A percentile compares a stretch with the other conserved stretches of the same genome.
phyloP scores from a whole-genome alignment of 805 yeast species.

The Ogataea paradorogensis region DNA sequence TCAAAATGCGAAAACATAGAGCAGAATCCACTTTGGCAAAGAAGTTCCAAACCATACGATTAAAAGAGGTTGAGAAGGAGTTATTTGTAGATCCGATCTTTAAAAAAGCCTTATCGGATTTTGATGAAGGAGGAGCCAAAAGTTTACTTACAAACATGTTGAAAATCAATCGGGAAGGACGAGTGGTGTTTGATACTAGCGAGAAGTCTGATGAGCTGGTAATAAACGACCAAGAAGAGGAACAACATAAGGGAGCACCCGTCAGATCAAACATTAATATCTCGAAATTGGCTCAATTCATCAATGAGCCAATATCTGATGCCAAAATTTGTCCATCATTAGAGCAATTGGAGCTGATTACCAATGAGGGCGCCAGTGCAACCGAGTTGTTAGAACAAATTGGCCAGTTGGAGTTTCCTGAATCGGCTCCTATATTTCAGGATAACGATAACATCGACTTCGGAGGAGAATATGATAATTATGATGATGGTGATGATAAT shows the following conservation, averaged over 20 bases:
- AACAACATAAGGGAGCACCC: background rate
- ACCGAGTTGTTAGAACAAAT: constrained; percentile 26
- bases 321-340: constrained; percentile 69
- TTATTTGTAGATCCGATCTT: constrained; percentile 54
- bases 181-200: constrained; percentile 50
- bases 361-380: constrained; percentile 28
- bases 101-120: constrained; percentile 52
- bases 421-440: constrained; percentile 16
- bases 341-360: constrained; percentile 45
- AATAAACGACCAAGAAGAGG: constrained; percentile 12
- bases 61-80: constrained; percentile 49
- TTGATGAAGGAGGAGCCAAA: constrained; percentile 64
- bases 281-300: constrained; percentile 8
- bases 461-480: constrained; percentile 24
- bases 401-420: constrained; percentile 22
- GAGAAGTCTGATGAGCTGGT: constrained; percentile 22
- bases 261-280: constrained; percentile 7
- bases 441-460: constrained; percentile 21
- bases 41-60: constrained; percentile 38
- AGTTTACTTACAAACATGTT: constrained; percentile 49
- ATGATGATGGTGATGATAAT: constrained; percentile 23
- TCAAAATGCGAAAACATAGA: constrained; percentile 19
- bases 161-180: constrained; percentile 42
- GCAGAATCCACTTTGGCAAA: constrained; percentile 35
- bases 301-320: constrained; percentile 28